A percentile compares a stretch with the other conserved stretches of the same genome.
These are phyloP conservation scores for Ganoderma resinaceum DNA, from an alignment of 1,284 basidiomycete genomes.

Conservation along the genomic window DNA sequence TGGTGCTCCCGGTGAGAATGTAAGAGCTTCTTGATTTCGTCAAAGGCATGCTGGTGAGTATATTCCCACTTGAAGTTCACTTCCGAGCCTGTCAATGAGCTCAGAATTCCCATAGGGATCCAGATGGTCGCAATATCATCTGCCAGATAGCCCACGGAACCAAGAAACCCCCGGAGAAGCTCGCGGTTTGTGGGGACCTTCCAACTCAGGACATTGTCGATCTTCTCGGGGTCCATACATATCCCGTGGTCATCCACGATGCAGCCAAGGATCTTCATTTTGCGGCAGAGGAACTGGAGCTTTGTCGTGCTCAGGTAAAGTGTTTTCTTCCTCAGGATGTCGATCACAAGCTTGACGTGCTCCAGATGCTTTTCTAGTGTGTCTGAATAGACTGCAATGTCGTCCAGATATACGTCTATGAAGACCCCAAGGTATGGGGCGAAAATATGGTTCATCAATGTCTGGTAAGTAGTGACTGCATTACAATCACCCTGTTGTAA, in stretches of 20 bases:
- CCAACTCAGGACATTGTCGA: slow-evolving; percentile 42
- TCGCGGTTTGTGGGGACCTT: slow-evolving; percentile 32
- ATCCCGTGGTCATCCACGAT: slow-evolving; percentile 41
- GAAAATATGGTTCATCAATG: slow-evolving; percentile 44
- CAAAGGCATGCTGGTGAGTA: slow-evolving; percentile 38
- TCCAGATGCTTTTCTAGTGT: slow-evolving; percentile 36
- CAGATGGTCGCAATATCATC: slow-evolving; percentile 25
- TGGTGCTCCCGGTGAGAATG: slow-evolving; percentile 29
- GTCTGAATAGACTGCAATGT: slow-evolving; percentile 41
- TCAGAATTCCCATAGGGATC: slow-evolving; percentile 34
- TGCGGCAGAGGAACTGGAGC: slow-evolving; percentile 35
- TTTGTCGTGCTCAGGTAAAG: slow-evolving; percentile 39
- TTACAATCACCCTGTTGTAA: slow-evolving; percentile 47
- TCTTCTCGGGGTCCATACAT: slow-evolving; percentile 41
- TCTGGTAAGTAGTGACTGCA: slow-evolving; percentile 43
- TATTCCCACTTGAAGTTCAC: slow-evolving; percentile 32
- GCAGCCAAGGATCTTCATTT: slow-evolving; percentile 41
- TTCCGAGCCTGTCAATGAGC: slow-evolving; percentile 20
- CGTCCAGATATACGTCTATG: slow-evolving; percentile 35
- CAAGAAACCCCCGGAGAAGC: slow-evolving; percentile 30
- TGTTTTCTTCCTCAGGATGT: slow-evolving; percentile 31
- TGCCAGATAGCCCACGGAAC: too few species aligned
- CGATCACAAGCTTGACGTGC: slow-evolving; percentile 34
- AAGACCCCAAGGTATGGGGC: slow-evolving; percentile 35
- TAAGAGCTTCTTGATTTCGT: slow-evolving; percentile 35